These are phyloP conservation scores for Ramaria rubella DNA, from an alignment of 768 basidiomycete genomes.

Conservation along the genomic window DNA sequence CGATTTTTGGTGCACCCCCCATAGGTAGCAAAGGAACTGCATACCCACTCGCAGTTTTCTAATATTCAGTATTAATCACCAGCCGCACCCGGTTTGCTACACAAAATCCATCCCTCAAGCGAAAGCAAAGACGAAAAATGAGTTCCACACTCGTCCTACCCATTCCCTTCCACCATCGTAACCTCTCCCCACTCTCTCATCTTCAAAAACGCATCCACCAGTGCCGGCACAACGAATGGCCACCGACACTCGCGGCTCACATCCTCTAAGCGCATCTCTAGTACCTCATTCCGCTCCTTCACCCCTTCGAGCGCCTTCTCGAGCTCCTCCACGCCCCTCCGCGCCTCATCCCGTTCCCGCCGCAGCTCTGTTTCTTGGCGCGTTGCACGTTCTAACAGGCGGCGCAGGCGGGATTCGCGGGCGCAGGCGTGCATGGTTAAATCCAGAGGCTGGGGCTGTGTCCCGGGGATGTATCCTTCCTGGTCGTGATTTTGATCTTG, in stretches of 20 bases:
- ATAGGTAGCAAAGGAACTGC: too few relatives aligned
- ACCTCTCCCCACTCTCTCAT: constrained; percentile 39
- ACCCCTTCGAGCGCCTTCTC: neutral
- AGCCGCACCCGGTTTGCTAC: too few relatives aligned
- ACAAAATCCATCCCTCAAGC: too few relatives aligned
- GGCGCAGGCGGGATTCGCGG: neutral
- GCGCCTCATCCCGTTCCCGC: neutral
- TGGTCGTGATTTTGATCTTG: too few relatives aligned
- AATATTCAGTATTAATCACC: too few relatives aligned
- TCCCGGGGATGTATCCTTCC: neutral
- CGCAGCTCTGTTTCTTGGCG: neutral
- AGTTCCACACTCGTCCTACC: too few relatives aligned
- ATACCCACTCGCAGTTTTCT: too few relatives aligned
- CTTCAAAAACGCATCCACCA: constrained; percentile 46
- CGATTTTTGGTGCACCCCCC: too few relatives aligned
- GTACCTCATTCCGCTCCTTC: neutral
- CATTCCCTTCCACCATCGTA: neutral
- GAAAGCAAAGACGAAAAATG: too few relatives aligned
- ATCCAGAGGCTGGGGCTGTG: neutral
- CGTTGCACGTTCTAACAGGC: neutral
- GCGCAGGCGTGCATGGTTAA: neutral
- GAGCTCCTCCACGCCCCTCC: neutral
- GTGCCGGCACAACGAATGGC: constrained; percentile 52
- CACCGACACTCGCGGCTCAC: constrained; percentile 42
- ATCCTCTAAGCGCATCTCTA: constrained; percentile 23